Evolutionary conservation across 371 early-diverging fungal genomes (phyloP), one percentile per base, ranked within the genome.

Genomic region (Mucor piriformis): DNA sequence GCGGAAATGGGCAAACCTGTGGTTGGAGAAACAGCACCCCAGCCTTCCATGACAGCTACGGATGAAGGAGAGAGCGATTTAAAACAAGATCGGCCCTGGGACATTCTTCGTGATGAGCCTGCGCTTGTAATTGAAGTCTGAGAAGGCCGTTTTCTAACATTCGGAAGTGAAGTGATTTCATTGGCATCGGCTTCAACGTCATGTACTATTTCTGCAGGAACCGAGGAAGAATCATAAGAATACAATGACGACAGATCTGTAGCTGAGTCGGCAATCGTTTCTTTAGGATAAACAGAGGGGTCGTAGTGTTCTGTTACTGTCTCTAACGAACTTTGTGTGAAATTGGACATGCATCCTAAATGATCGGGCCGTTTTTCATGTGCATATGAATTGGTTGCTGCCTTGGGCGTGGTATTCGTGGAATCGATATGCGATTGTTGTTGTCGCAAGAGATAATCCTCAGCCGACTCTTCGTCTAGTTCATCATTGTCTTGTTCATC

Each of bases 11-110:
- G 66, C 12, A 72, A 34, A 3, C 69, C 72, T 0, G 72, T 74
- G 0, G 74, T 71, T 1, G 75, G 76, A 3, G 70, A 70, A 12
- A 67, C 61, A 29, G 67, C 66, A 10, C 54, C 70, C 74, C 74
- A 73, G 0, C 67, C 69, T 40, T 77, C 69, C 11, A 72, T 42
- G 0, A 72, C 61, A 29, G 77, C 72, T 12, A 59, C 54, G 1
- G 74, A 72, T 0, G 72, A 69, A 29, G 74, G 74, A 11, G 74
- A 73, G 8, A 57, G 50, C 1, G 54, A 5, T 10, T 57, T 56
- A 34, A 35, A 46, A 16, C 50, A 64, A 25, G 47, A 32, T 3
- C 15, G 12, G 8, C 25, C 16, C 12, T 20, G 15, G 24, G 59
- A 51, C 6, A 25, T 27, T 15, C 50, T 18, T 18, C 42, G 50